Evolutionary conservation across 2,329 filamentous ascomycete genomes (phyloP), one percentile per base, ranked within the genome.

Genomic region (Dactylellina drechsleri): DNA sequence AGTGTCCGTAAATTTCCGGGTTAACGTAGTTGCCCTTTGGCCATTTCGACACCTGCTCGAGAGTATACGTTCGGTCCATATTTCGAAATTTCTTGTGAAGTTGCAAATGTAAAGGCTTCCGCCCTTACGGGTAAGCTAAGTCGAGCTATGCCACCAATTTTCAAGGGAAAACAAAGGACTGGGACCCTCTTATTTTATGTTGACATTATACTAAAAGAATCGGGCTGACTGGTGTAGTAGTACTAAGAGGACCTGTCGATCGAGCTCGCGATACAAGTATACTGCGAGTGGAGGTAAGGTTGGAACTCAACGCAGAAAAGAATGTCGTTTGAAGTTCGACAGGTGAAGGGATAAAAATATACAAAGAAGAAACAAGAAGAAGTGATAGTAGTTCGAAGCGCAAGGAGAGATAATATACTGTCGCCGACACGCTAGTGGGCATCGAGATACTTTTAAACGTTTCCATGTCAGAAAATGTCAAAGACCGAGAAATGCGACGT

Each of bases 21-120:
- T 75, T 59, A 28, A 45, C 47, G 36, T 75, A 75, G 16, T 75
- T 65, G 18, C 56, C 71, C 59, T 64, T 64, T n/a, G 71, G 71
- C 71, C 71, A 75, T 53, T 60, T 62, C 13, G 64, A 56, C 23
- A 75, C 36, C 54, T 75, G 23, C 13, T 66, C 59, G 52, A 75
- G 52, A 7, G 41, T 54, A 41, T 75, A 75, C 23, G 71, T 64
- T 64, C 71, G 52, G 31, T 75, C 71, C 71, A 75, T 75, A 36
- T 31, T 43, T 57, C n/a, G n/a, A 23, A 18, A 50, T 60, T 58
- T 23, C 20, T 59, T 4, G 26, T 28, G 26, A 28, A 28, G 26
- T 16, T 45, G 41, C 41, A 16, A 45, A 45, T 45, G 41, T 45
- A 16, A 45, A 45, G 41, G 2, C n/a, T 45, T 12, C 41, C n/a